These are phyloP conservation scores for Mortierella sp. DNA, from an alignment of 371 early-diverging fungal genomes.

Conservation along the genomic window DNA sequence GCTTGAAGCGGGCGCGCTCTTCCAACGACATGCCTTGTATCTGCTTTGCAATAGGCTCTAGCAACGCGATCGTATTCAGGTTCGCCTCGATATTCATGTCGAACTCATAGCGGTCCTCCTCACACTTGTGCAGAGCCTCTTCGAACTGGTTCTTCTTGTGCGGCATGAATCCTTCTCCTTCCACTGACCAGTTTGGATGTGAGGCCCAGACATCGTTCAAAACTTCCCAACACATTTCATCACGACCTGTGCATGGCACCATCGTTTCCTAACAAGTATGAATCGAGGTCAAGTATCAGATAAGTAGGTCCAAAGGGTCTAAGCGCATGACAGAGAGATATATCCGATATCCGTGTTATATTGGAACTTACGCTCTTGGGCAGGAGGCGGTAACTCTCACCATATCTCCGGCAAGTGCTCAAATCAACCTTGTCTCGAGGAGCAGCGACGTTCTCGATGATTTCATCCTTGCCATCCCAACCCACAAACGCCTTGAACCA, in stretches of 20 bases:
- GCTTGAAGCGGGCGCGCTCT: slow-evolving; percentile 76
- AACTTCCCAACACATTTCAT: slow-evolving; percentile 91
- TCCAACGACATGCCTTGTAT: slow-evolving; percentile 86
- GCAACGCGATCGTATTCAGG: slow-evolving; percentile 85
- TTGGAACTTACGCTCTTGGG: slow-evolving; percentile 68
- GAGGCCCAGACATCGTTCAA: slow-evolving; percentile 96
- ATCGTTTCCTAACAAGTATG: slow-evolving; percentile 60
- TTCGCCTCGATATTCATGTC: slow-evolving; percentile 98
- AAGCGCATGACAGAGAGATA: too few species aligned
- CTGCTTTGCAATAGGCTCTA: slow-evolving; percentile 87
- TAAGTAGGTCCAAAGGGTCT: neutral
- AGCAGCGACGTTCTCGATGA: slow-evolving; percentile 59
- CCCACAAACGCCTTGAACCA: slow-evolving; percentile 97
- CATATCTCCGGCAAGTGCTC: slow-evolving; percentile 63
- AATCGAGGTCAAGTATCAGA: neutral
- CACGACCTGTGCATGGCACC: slow-evolving; percentile 86
- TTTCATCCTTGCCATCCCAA: slow-evolving; percentile 74
- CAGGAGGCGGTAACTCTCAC: slow-evolving; percentile 80
- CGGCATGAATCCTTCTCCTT: slow-evolving; percentile 93
- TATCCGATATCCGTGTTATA: neutral
- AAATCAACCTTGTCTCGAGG: slow-evolving; percentile 72
- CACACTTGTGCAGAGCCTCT: slow-evolving; percentile 95
- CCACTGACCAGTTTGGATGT: slow-evolving; percentile 95
- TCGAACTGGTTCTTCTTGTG: slow-evolving; percentile 95
- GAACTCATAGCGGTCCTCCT: slow-evolving; percentile 99